phyloP scores from a whole-genome alignment of 2,329 filamentous ascomycete species.

The Cyclaneusma minus region DNA sequence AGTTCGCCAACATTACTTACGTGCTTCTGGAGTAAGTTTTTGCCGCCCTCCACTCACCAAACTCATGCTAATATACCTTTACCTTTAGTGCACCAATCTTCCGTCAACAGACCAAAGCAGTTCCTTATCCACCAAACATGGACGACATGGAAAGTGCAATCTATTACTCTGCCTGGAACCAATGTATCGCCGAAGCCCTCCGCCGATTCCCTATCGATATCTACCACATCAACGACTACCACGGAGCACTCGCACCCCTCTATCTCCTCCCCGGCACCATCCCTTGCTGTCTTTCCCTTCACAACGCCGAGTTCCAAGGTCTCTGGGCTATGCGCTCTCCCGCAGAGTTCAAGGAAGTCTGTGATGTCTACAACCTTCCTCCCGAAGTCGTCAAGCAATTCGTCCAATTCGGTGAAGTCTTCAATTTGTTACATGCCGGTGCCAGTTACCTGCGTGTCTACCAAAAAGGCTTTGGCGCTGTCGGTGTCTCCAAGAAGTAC shows the following conservation, averaged over 20 bases:
- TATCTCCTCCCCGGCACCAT: slow-evolving; percentile 48
- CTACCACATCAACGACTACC: slow-evolving; percentile 55
- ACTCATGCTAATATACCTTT: no score
- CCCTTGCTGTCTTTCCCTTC: slow-evolving; percentile 46
- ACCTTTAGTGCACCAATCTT: slow-evolving; percentile 37
- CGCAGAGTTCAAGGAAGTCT: slow-evolving; percentile 46
- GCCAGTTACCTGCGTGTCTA: slow-evolving; percentile 51
- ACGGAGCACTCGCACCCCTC: slow-evolving; percentile 45
- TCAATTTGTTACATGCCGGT: slow-evolving; percentile 51
- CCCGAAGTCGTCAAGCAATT: slow-evolving; percentile 40
- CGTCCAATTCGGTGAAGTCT: slow-evolving; percentile 53
- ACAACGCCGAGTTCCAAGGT: slow-evolving; percentile 56
- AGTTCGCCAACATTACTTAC: slow-evolving; percentile 49
- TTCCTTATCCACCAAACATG: slow-evolving; percentile 53
- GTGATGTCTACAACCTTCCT: slow-evolving; percentile 46
- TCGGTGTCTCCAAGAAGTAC: slow-evolving; percentile 54
- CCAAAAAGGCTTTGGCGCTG: slow-evolving; percentile 52
- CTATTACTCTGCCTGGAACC: slow-evolving; percentile 57
- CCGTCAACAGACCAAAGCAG: slow-evolving; percentile 42
- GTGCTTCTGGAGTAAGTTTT: slow-evolving; percentile 54
- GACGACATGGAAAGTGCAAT: slow-evolving; percentile 53
- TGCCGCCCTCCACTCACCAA: no score
- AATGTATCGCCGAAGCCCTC: slow-evolving; percentile 49
- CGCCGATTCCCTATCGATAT: slow-evolving; percentile 45
- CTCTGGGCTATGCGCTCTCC: slow-evolving; percentile 51